phyloP scores from a whole-genome alignment of 345 rosid species.

The Populus alba region DNA sequence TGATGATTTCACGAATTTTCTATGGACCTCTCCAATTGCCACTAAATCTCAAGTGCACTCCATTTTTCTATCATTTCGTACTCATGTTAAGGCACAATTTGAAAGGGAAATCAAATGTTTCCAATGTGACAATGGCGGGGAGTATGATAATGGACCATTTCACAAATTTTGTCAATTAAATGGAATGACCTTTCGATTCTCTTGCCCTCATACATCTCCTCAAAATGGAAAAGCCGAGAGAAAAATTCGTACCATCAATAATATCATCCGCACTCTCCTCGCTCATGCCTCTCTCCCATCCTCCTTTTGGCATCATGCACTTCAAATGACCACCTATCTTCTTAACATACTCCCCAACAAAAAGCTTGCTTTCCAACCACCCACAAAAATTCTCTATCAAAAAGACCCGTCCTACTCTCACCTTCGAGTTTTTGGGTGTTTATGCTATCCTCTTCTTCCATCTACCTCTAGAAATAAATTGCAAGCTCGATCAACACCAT shows the following conservation, averaged over 20 bases:
- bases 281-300: neutral
- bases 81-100: neutral
- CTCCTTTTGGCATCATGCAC: neutral
- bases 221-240: conserved; percentile 7
- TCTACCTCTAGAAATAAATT: neutral
- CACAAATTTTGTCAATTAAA: neutral
- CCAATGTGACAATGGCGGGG: neutral
- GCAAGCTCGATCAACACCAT: neutral
- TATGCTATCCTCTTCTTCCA: neutral
- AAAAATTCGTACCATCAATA: neutral
- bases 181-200: neutral
- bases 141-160: neutral
- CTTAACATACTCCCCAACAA: neutral
- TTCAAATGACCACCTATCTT: neutral
- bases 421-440: neutral
- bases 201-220: conserved; percentile 6
- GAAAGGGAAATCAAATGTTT: neutral
- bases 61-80: neutral
- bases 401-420: neutral
- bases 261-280: neutral
- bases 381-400: neutral
- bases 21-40: neutral
- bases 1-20: neutral
- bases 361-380: neutral
- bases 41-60: neutral